Percentiles rank a stretch among this genome's conserved stretches.
Evolutionary conservation across 2,329 filamentous ascomycete species (phyloP).

Genomic region (Graphiopsis chlorocephala): DNA sequence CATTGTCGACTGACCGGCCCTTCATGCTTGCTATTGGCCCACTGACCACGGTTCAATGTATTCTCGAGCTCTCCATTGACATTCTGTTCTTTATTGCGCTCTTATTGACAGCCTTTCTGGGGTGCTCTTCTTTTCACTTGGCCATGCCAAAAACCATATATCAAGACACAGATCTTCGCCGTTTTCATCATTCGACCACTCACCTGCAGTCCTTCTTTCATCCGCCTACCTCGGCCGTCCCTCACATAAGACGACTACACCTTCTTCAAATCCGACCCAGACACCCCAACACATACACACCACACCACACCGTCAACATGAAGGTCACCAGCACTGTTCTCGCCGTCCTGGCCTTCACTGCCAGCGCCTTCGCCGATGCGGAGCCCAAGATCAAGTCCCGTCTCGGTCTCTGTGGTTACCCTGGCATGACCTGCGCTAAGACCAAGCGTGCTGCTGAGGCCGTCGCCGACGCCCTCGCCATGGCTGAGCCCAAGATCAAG

Average conservation of each 20-base stretch:
- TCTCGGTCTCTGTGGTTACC: conserved; percentile 27
- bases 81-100: not conserved
- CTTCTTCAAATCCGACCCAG: not conserved
- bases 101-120: conserved; percentile 21
- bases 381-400: conserved; percentile 40
- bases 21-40: not conserved
- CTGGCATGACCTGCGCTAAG: conserved; percentile 19
- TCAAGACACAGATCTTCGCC: conserved; percentile 11
- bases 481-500: conserved; percentile 21
- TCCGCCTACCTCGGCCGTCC: not conserved
- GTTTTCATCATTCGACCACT: conserved; percentile 14
- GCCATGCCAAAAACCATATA: conserved; percentile 10
- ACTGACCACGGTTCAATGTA: conserved; percentile 6
- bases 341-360: conserved; percentile 22
- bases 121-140: conserved; percentile 9
- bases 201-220: conserved; percentile 21
- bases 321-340: conserved; percentile 24
- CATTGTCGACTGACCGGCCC: not conserved
- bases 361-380: conserved; percentile 4
- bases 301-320: conserved; percentile 23
- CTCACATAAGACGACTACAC: conserved; percentile 10
- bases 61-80: not conserved
- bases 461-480: conserved; percentile 38
- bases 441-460: conserved; percentile 39
- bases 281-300: conserved; percentile 9